Evolutionary conservation across 2,329 filamentous ascomycete species (phyloP).

Genomic region (Pyrenophora seminiperda): DNA sequence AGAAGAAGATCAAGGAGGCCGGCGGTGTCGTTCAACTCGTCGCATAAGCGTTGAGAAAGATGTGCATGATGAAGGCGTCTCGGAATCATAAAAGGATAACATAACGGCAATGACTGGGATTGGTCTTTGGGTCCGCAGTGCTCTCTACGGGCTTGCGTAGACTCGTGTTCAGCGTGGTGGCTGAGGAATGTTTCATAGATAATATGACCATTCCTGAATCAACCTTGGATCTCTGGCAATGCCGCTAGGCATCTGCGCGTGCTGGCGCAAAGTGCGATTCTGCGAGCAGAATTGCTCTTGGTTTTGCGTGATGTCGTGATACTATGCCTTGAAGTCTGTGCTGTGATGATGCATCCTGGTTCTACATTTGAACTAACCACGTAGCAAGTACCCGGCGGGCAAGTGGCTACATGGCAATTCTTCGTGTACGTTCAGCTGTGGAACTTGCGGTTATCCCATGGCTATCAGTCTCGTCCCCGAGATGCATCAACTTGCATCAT

Average conservation of each 20-base stretch:
- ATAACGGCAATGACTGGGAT: constrained; percentile 27
- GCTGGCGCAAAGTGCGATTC: not conserved
- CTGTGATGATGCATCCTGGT: no score
- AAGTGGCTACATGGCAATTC: no score
- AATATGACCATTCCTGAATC: constrained; percentile 59
- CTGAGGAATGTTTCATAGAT: constrained; percentile 56
- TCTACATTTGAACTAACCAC: no score
- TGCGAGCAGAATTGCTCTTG: no score
- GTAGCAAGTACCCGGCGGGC: no score
- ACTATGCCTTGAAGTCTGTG: no score
- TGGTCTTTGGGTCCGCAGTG: constrained; percentile 38
- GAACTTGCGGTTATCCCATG: no score
- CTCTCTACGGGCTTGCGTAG: constrained; percentile 26
- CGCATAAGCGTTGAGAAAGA: constrained; percentile 64
- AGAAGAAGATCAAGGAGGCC: constrained; percentile 98
- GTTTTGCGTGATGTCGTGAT: no score
- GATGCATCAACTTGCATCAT: no score
- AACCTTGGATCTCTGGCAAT: constrained; percentile 39
- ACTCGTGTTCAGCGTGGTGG: constrained; percentile 54
- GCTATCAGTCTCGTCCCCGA: no score
- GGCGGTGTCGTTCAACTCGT: constrained; percentile 96
- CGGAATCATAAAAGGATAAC: constrained; percentile 29
- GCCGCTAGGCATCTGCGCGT: not conserved
- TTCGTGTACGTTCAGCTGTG: no score
- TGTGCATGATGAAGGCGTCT: constrained; percentile 37